Evolutionary conservation across 2,329 filamentous ascomycete species (phyloP).

Genomic region (Penicillium janthinellum): DNA sequence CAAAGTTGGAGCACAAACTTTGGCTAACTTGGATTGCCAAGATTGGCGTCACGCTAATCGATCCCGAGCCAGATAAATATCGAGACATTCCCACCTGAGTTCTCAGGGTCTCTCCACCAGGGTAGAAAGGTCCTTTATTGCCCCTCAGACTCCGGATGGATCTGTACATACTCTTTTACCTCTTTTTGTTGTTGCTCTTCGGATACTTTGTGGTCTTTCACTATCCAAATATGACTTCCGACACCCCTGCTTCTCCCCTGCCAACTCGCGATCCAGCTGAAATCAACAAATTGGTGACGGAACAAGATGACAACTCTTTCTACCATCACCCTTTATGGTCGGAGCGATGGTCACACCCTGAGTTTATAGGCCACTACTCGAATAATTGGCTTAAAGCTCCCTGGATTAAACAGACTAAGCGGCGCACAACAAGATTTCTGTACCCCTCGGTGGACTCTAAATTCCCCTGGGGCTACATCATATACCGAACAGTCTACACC

Average conservation of each 20-base stretch:
- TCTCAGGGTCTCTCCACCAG: too few relatives aligned
- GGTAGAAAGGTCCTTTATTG: too few relatives aligned
- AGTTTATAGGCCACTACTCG: neutral
- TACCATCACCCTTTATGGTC: constrained; percentile 7
- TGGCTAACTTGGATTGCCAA: too few relatives aligned
- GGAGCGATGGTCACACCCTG: constrained; percentile 7
- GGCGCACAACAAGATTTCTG: neutral
- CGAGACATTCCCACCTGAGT: too few relatives aligned
- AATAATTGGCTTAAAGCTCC: neutral
- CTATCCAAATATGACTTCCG: constrained; percentile 4
- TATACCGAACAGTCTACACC: constrained; percentile 8
- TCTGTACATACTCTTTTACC: constrained; percentile 23
- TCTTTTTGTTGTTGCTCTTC: constrained; percentile 2
- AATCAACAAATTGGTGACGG: constrained; percentile 1
- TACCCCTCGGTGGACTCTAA: neutral
- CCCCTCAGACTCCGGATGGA: neutral
- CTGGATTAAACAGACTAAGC: constrained; percentile 3
- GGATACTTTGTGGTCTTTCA: constrained; percentile 7
- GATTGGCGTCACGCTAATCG: too few relatives aligned
- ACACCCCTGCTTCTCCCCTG: constrained; percentile 2
- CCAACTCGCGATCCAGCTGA: constrained; percentile 3
- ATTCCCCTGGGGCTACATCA: constrained; percentile 8
- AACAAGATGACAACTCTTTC: constrained; percentile 2
- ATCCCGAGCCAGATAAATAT: too few relatives aligned
- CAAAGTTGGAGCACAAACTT: too few relatives aligned